These are phyloP conservation scores for Pleurotus ostreatus DNA, from an alignment of 768 basidiomycete genomes.

Conservation along the genomic window DNA sequence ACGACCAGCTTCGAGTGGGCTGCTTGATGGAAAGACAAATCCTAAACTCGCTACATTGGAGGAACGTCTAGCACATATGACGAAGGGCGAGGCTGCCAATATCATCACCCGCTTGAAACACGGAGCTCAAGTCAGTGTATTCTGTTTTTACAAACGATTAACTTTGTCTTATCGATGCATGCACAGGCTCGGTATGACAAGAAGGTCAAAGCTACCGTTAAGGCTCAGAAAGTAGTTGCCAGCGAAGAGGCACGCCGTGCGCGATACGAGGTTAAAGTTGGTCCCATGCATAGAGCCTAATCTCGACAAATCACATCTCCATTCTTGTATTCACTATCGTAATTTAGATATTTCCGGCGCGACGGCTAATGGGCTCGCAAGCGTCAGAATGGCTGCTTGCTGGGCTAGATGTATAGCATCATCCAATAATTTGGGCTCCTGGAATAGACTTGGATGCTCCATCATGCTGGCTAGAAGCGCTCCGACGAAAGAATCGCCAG, in stretches of 20 bases:
- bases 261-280: conserved; percentile 58
- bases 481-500: conserved; percentile 89
- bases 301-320: conserved; percentile 6
- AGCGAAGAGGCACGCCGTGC: conserved; percentile 51
- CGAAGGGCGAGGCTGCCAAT: conserved; percentile 76
- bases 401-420: conserved; percentile 54
- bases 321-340: conserved; percentile 5
- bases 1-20: conserved; percentile 10
- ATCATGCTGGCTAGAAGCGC: conserved; percentile 69
- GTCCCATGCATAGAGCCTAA: conserved; percentile 32
- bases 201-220: conserved; percentile 38
- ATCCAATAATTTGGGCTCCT: conserved; percentile 39
- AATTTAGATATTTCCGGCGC: conserved; percentile 55
- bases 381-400: conserved; percentile 55
- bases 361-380: conserved; percentile 57
- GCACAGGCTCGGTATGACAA: conserved; percentile 53
- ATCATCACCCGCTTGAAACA: conserved; percentile 76
- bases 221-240: conserved; percentile 24
- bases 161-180: conserved; percentile 1
- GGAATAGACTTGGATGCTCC: conserved; percentile 38
- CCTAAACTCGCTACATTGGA: conserved; percentile 15
- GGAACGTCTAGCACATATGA: conserved; percentile 41
- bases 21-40: conserved; percentile 15
- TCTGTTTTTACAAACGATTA: neutral
- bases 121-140: conserved; percentile 56